phyloP scores from a whole-genome alignment of 768 basidiomycete genomes.

The Serendipita vermifera region DNA sequence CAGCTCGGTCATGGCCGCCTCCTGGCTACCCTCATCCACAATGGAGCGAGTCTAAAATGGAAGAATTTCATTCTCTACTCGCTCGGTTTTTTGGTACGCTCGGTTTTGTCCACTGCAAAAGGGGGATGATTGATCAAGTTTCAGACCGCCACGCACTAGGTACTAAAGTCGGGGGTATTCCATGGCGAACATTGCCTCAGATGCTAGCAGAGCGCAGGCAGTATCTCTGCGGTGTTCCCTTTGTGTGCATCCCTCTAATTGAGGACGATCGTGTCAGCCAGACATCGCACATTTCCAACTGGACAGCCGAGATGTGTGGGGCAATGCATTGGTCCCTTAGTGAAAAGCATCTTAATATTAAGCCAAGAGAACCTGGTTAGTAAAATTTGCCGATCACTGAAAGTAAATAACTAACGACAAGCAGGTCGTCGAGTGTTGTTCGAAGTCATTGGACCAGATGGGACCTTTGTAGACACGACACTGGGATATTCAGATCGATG shows the following conservation, averaged over 20 bases:
- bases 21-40: neutral
- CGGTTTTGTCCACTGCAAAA: neutral
- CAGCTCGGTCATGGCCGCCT: neutral
- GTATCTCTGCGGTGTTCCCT: constrained; percentile 4
- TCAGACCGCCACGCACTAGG: neutral
- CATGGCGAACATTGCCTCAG: neutral
- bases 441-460: neutral
- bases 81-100: constrained; percentile 7
- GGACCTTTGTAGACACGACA: neutral
- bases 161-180: neutral
- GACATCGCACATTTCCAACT: neutral
- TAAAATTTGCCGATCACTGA: too few relatives aligned
- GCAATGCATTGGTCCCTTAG: neutral
- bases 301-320: neutral
- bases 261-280: neutral
- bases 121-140: neutral
- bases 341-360: neutral
- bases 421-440: constrained; percentile 2
- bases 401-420: too few relatives aligned
- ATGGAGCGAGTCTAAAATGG: neutral
- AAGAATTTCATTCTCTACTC: neutral
- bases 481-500: neutral
- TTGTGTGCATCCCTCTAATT: neutral
- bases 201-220: constrained; percentile 1
- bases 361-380: neutral